Conservation (phyloP, 495 filamentous ascomycete genomes). For the Endocarpon pusillum region DNA sequence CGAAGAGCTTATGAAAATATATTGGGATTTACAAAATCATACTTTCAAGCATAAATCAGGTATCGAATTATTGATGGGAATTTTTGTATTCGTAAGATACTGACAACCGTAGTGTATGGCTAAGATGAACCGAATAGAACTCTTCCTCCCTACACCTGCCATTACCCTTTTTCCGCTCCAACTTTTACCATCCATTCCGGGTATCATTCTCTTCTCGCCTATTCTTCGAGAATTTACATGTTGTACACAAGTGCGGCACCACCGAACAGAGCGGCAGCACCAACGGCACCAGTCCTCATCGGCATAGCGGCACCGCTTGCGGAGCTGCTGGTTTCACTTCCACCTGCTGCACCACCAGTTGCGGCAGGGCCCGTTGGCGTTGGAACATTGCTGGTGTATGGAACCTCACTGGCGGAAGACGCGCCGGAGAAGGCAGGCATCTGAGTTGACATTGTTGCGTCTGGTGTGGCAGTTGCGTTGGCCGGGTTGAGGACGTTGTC, state of each 20-base stretch:
- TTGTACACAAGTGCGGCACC: slow-evolving; percentile 15
- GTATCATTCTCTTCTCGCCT: background rate
- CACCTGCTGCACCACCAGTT: slow-evolving; percentile 4
- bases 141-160: too few species aligned
- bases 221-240: slow-evolving; percentile 4
- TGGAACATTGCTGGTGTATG: slow-evolving; percentile 19
- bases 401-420: slow-evolving; percentile 9
- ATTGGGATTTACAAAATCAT: too few species aligned
- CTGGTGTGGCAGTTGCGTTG: slow-evolving; percentile 27
- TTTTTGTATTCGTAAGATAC: too few species aligned
- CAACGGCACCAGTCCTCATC: slow-evolving; percentile 18
- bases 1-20: too few species aligned
- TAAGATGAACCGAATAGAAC: too few species aligned
- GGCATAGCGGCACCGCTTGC: slow-evolving; percentile 8
- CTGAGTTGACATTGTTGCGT: slow-evolving; percentile 25
- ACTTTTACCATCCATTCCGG: too few species aligned
- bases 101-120: too few species aligned
- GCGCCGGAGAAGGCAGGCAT: slow-evolving; percentile 35
- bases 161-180: too few species aligned
- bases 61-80: too few species aligned
- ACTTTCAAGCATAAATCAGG: too few species aligned
- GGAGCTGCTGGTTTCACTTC: slow-evolving; percentile 1
- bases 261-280: slow-evolving; percentile 24
- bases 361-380: slow-evolving; percentile 11
- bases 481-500: slow-evolving; percentile 43